Conservation (phyloP, 495 filamentous ascomycete species). For the Cairneyella variabilis region DNA sequence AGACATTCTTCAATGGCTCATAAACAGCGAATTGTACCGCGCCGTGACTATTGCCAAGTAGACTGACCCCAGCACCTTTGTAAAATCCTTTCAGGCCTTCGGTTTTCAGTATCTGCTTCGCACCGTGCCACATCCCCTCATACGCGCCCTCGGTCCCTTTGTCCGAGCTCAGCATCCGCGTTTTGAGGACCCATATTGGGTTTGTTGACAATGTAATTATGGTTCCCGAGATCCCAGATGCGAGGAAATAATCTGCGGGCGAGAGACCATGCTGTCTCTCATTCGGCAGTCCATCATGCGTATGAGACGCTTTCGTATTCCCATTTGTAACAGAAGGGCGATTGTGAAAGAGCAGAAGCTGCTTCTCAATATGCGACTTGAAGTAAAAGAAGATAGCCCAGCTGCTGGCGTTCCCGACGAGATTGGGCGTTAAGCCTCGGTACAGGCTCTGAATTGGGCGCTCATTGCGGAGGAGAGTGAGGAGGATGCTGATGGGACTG, state of each 20-base stretch:
- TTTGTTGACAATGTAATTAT: conserved; percentile 82
- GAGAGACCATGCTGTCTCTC: conserved; percentile 19
- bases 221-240: conserved; percentile 71
- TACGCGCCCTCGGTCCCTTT: conserved; percentile 73
- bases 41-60: conserved; percentile 91
- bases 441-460: conserved; percentile 66
- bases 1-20: conserved; percentile 69
- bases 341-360: conserved; percentile 20
- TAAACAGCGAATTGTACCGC: conserved; percentile 96
- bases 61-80: conserved; percentile 77
- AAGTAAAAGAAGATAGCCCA: conserved; percentile 91
- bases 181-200: conserved; percentile 98
- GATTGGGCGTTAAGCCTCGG: conserved; percentile 82
- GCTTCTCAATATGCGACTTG: conserved; percentile 43
- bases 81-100: conserved; percentile 87
- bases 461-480: conserved; percentile 35
- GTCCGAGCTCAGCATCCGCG: conserved; percentile 88
- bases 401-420: conserved; percentile 83
- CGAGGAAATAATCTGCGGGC: conserved; percentile 77
- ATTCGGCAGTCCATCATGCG: not conserved
- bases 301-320: not conserved
- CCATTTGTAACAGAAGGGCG: not conserved
- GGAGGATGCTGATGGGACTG: conserved; percentile 39
- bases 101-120: conserved; percentile 52
- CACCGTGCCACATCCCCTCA: conserved; percentile 66